phyloP scores from a whole-genome alignment of 139 green algal genomes.

The Bryopsis sp. region DNA sequence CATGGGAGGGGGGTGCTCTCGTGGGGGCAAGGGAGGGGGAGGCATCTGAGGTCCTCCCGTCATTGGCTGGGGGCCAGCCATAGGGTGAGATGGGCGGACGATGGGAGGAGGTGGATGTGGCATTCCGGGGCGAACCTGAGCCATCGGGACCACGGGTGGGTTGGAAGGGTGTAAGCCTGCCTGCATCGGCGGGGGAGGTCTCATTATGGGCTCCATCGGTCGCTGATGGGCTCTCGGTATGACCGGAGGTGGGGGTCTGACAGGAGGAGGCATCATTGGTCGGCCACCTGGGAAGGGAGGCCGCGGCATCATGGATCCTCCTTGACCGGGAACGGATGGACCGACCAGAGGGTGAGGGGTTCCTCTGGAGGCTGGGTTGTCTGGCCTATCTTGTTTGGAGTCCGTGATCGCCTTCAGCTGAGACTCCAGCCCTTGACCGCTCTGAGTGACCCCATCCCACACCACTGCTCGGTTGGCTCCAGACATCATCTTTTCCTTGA shows the following conservation, averaged over 20 bases:
- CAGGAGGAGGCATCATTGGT: slow-evolving; percentile 17
- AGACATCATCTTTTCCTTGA: slow-evolving; percentile 66
- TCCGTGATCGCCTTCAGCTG: slow-evolving; percentile 17
- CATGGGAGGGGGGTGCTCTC: slow-evolving; percentile 28
- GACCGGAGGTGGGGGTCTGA: no score
- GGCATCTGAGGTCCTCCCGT: not conserved
- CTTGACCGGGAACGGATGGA: not conserved
- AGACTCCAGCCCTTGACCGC: slow-evolving; percentile 23
- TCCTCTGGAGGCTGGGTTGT: not conserved
- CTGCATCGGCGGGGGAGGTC: slow-evolving; percentile 13
- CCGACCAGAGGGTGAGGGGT: not conserved
- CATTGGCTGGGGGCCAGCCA: slow-evolving; percentile 7
- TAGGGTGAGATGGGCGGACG: not conserved
- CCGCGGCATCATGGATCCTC: slow-evolving; percentile 4
- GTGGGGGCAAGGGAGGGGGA: slow-evolving; percentile 19
- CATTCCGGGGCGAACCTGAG: no score
- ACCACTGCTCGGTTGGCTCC: slow-evolving; percentile 42
- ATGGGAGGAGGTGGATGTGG: slow-evolving; percentile 1
- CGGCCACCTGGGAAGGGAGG: not conserved
- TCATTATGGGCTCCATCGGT: not conserved
- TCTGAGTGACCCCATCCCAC: slow-evolving; percentile 48
- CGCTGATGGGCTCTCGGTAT: no score
- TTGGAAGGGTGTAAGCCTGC: not conserved
- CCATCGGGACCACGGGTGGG: no score
- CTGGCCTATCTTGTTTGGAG: slow-evolving; percentile 1